phyloP scores from a whole-genome alignment of 2,329 filamentous ascomycete genomes.

The Esteya vermicola region DNA sequence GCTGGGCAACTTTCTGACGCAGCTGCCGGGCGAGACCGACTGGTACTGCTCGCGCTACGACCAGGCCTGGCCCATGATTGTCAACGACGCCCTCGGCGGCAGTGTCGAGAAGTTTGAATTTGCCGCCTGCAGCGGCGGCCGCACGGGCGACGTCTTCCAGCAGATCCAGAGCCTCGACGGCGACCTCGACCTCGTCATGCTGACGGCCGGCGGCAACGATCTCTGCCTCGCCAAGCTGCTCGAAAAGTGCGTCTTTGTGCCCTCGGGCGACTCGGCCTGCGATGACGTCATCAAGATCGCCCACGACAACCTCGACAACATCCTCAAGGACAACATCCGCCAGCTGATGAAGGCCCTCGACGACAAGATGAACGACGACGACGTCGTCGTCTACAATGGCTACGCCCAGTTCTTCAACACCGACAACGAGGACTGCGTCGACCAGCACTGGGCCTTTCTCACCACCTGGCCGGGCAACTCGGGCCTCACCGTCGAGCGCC shows the following conservation, averaged over 20 bases:
- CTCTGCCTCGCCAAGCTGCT: not conserved
- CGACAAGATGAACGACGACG: not conserved
- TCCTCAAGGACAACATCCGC: not conserved
- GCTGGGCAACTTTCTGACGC: not conserved
- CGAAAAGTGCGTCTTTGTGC: not conserved
- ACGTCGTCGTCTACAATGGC: not conserved
- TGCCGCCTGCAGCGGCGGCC: not conserved
- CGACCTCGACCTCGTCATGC: not conserved
- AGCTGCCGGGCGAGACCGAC: not conserved
- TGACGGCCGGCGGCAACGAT: not conserved
- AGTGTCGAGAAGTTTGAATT: not conserved
- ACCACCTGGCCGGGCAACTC: not conserved
- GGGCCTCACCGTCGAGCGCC: conserved; percentile 10
- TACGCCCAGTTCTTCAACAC: not conserved
- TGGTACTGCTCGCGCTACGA: not conserved
- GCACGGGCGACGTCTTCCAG: not conserved
- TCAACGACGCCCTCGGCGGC: not conserved
- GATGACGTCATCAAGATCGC: not conserved
- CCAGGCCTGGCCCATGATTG: not conserved
- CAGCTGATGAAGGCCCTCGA: not conserved
- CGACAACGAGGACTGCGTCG: not conserved
- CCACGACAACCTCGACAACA: not conserved
- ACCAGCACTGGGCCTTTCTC: not conserved
- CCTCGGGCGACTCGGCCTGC: not conserved
- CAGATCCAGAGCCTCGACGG: not conserved